phyloP scores from a whole-genome alignment of 805 yeast species.

The Lachancea waltii region DNA sequence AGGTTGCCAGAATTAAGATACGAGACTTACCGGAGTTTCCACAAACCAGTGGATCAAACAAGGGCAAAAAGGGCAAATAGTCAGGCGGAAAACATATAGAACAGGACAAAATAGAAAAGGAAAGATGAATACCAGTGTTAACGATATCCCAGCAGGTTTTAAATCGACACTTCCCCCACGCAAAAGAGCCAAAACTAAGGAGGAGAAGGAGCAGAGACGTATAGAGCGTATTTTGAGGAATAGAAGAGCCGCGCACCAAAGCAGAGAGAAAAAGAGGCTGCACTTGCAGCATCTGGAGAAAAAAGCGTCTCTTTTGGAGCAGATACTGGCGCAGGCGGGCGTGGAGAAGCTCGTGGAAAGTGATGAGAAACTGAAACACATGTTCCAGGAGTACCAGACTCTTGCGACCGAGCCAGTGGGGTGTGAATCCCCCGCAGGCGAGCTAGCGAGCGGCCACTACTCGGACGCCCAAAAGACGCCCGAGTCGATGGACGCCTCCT shows the following conservation, averaged over 20 bases:
- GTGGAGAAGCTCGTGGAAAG: constrained; percentile 15
- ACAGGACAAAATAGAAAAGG: not conserved
- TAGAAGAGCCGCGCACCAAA: constrained; percentile 95
- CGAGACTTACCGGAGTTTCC: not conserved
- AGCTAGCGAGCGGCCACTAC: not conserved
- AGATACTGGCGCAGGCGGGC: constrained; percentile 19
- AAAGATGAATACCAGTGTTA: constrained; percentile 7
- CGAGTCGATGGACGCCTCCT: not conserved
- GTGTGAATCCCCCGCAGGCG: not conserved
- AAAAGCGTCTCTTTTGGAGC: constrained; percentile 31
- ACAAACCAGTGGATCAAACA: not conserved
- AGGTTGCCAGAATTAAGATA: not conserved
- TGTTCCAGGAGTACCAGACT: constrained; percentile 8
- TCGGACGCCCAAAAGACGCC: not conserved
- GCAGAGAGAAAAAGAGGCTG: constrained; percentile 90
- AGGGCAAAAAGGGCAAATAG: not conserved
- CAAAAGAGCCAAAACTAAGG: constrained; percentile 92
- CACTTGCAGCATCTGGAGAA: constrained; percentile 81
- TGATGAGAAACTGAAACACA: constrained; percentile 9
- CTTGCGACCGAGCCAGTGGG: constrained; percentile 1
- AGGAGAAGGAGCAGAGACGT: constrained; percentile 94
- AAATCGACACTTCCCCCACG: constrained; percentile 75
- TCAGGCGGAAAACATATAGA: constrained; percentile 6
- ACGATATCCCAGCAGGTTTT: constrained; percentile 34
- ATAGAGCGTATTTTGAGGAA: constrained; percentile 89